Percentiles rank a stretch among this genome's conserved stretches.
phyloP scores from a whole-genome alignment of 2,329 filamentous ascomycete genomes.

The Fusarium sp. region DNA sequence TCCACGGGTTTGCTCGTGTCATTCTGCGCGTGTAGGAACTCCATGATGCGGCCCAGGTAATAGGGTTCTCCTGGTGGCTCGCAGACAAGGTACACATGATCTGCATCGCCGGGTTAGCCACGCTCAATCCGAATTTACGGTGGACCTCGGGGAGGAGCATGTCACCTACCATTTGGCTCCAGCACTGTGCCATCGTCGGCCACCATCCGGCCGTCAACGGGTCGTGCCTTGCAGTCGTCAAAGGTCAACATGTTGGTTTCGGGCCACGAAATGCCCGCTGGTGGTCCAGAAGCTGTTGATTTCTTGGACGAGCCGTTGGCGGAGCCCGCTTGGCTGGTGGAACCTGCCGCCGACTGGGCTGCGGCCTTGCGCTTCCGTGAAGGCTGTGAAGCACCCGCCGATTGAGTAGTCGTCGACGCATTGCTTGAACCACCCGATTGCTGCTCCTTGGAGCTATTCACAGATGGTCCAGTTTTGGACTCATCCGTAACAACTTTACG shows the following conservation, averaged over 20 bases:
- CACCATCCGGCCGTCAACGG: constrained; percentile 83
- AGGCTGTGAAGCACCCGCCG: constrained; percentile 63
- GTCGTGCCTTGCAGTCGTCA: constrained; percentile 76
- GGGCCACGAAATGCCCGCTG: constrained; percentile 61
- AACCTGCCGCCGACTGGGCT: constrained; percentile 45
- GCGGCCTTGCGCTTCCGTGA: constrained; percentile 91
- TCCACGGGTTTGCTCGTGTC: constrained; percentile 83
- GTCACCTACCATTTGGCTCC: constrained; percentile 88
- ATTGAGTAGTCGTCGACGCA: constrained; percentile 63
- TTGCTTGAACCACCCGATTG: constrained; percentile 44
- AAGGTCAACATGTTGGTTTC: constrained; percentile 94
- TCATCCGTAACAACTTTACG: constrained; percentile 62
- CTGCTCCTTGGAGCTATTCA: constrained; percentile 58
- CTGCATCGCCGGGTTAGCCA: constrained; percentile 60
- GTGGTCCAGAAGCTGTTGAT: constrained; percentile 50
- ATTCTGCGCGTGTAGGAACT: constrained; percentile 90
- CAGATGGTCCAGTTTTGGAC: constrained; percentile 54
- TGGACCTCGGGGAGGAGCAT: constrained; percentile 30
- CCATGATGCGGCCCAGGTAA: constrained; percentile 98
- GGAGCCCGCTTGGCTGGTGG: constrained; percentile 42
- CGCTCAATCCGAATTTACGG: constrained; percentile 42
- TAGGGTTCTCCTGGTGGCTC: constrained; percentile 98
- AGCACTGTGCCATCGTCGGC: constrained; percentile 93
- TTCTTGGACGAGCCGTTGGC: constrained; percentile 46
- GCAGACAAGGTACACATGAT: constrained; percentile 94